Evolutionary conservation across 257 asterid genomes (phyloP).

Genomic region (Datura wrightii): DNA sequence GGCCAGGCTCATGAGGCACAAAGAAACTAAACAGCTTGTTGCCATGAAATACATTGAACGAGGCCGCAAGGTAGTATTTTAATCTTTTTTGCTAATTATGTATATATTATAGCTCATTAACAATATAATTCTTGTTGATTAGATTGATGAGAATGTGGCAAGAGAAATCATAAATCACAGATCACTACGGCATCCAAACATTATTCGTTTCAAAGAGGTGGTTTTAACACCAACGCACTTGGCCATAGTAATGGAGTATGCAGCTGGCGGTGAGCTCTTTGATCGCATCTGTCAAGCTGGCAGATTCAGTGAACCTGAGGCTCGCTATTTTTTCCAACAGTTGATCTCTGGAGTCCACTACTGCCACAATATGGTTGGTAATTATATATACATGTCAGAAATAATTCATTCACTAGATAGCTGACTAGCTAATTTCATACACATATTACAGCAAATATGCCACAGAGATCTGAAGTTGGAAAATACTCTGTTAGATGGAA

Average conservation of each 20-base stretch:
- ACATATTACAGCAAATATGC: slow-evolving; percentile 62
- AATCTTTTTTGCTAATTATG: too few relatives aligned
- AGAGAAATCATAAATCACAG: slow-evolving; percentile 78
- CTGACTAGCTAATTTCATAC: too few relatives aligned
- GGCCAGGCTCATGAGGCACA: slow-evolving; percentile 65
- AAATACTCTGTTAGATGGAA: slow-evolving; percentile 69
- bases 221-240: slow-evolving; percentile 38
- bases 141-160: slow-evolving; percentile 81
- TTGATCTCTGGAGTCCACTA: slow-evolving; percentile 79
- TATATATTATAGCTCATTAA: too few relatives aligned
- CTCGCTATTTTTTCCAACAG: slow-evolving; percentile 86
- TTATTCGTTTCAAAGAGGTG: slow-evolving; percentile 77
- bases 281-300: slow-evolving; percentile 61
- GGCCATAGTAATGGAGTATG: slow-evolving; percentile 78
- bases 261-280: slow-evolving; percentile 78
- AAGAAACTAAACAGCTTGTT: slow-evolving; percentile 68
- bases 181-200: slow-evolving; percentile 78
- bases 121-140: too few relatives aligned
- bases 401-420: too few relatives aligned
- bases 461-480: slow-evolving; percentile 79
- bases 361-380: slow-evolving; percentile 86
- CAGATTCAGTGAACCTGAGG: slow-evolving; percentile 66
- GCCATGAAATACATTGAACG: slow-evolving; percentile 73
- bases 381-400: too few relatives aligned
- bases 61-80: slow-evolving; percentile 52